Percentiles rank a stretch among this genome's conserved stretches.
phyloP scores from a whole-genome alignment of 2,329 filamentous ascomycete species.

The Volutella citrinella region DNA sequence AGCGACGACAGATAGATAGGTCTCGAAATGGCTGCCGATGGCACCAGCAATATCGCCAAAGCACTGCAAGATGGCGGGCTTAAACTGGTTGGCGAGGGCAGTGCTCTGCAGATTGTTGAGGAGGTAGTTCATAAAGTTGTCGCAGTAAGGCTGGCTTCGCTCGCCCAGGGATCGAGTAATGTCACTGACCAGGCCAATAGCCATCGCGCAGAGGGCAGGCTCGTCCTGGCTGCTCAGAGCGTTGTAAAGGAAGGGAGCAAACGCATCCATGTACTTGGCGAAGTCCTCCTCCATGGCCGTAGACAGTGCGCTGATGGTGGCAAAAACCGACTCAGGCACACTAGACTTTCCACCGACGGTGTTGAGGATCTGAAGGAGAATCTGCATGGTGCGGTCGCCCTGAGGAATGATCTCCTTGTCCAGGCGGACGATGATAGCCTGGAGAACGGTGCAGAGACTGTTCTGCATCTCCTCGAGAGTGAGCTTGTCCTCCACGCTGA shows the following conservation, averaged over 20 bases:
- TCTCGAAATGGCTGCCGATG: conserved; percentile 88
- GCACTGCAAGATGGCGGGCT: conserved; percentile 95
- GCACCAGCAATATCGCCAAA: conserved; percentile 97
- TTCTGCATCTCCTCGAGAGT: conserved; percentile 98
- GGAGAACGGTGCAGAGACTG: conserved; percentile 84
- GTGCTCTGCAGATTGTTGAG: conserved; percentile 87
- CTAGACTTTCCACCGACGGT: conserved; percentile 81
- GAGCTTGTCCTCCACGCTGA: conserved; percentile 94
- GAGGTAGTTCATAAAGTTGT: conserved; percentile 97
- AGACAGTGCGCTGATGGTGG: conserved; percentile 85
- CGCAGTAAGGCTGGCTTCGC: conserved; percentile 91
- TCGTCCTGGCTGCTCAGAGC: conserved; percentile 95
- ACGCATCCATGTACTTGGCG: conserved; percentile 95
- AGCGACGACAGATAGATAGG: conserved; percentile 87
- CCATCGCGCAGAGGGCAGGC: conserved; percentile 90
- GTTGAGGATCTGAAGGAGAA: conserved; percentile 75
- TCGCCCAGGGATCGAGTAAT: conserved; percentile 89
- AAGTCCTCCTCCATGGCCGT: conserved; percentile 92
- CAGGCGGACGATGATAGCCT: conserved; percentile 86
- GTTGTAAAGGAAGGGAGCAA: conserved; percentile 88
- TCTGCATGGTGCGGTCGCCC: conserved; percentile 91
- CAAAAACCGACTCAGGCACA: conserved; percentile 91
- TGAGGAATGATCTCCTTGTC: conserved; percentile 89
- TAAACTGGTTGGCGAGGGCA: conserved; percentile 90
- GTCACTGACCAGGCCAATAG: conserved; percentile 95